Conservation (phyloP, 176 grass and related monocot species). For the Bonia amplexicaulis region DNA sequence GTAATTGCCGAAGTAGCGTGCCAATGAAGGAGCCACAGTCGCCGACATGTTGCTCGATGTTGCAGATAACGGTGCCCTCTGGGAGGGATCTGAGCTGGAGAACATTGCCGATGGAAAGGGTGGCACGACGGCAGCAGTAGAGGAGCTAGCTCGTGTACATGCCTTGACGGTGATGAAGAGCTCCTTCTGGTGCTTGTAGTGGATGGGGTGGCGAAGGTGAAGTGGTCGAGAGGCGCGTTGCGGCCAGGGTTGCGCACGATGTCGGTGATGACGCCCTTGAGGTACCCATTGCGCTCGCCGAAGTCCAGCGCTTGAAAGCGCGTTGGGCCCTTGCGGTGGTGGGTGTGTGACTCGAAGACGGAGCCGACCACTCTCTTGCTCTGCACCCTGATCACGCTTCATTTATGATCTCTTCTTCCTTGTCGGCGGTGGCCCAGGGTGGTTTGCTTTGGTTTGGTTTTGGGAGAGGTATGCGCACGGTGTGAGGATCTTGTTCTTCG, state of each 20-base stretch:
- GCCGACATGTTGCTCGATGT: constrained; percentile 80
- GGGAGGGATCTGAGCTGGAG: constrained; percentile 66
- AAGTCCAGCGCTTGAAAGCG: constrained; percentile 29
- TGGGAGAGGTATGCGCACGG: neutral
- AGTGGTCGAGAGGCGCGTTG: neutral
- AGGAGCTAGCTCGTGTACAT: constrained; percentile 89
- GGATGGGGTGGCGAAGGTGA: constrained; percentile 15
- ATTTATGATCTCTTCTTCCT: neutral
- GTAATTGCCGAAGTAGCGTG: too few relatives aligned
- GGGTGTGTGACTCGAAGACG: neutral
- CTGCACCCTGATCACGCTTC: constrained; percentile 29
- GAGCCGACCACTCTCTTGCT: constrained; percentile 27
- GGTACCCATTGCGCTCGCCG: constrained; percentile 86
- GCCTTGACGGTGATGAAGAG: constrained; percentile 75
- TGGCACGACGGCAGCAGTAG: constrained; percentile 81
- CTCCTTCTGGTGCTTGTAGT: constrained; percentile 92
- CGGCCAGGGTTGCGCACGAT: constrained; percentile 81
- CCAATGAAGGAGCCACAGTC: constrained; percentile 50
- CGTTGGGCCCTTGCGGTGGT: constrained; percentile 28
- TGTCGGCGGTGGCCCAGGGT: neutral
- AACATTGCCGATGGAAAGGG: constrained; percentile 68
- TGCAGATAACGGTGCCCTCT: constrained; percentile 73
- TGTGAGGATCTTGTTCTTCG: neutral
- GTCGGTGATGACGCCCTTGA: constrained; percentile 79
- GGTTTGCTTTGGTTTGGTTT: neutral